phyloP scores from a whole-genome alignment of 1,284 basidiomycete species.

The Melampsora americana region DNA sequence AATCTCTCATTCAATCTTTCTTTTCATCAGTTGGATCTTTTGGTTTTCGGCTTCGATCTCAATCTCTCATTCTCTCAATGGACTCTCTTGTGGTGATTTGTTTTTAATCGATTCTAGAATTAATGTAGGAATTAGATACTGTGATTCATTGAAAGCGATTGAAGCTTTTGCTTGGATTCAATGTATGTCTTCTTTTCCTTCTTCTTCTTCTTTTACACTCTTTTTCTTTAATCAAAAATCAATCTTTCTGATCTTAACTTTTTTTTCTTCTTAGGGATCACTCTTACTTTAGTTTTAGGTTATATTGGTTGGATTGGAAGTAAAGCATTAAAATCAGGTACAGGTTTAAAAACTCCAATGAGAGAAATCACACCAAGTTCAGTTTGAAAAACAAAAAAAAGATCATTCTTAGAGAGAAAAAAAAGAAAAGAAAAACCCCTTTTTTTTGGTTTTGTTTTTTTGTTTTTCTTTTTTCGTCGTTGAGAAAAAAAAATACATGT shows the following conservation, averaged over 20 bases:
- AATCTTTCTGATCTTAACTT: no score
- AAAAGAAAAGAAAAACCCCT: no score
- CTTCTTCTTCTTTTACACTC: background rate
- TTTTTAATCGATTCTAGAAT: conserved; percentile 17
- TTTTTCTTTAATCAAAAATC: no score
- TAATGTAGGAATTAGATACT: conserved; percentile 25
- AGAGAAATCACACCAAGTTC: background rate
- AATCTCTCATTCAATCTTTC: conserved; percentile 28
- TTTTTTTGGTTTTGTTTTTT: no score
- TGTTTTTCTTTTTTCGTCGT: no score
- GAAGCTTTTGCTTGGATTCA: conserved; percentile 42
- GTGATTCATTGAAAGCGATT: conserved; percentile 26
- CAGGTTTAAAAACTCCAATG: conserved; percentile 31
- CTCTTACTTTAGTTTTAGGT: conserved; percentile 2
- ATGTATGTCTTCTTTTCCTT: conserved; percentile 25
- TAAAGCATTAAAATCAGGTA: background rate
- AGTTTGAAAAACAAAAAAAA: no score
- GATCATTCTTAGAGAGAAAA: no score
- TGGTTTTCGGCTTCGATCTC: conserved; percentile 32
- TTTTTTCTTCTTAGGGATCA: conserved; percentile 14
- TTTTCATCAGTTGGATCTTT: conserved; percentile 29
- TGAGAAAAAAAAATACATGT: no score
- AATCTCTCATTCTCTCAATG: conserved; percentile 25
- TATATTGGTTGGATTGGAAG: conserved; percentile 12
- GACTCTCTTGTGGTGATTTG: conserved; percentile 31